Evolutionary conservation across 306 rosid species (phyloP), one percentile per base, ranked within the genome.

Genomic region (Castanospermum australe): DNA sequence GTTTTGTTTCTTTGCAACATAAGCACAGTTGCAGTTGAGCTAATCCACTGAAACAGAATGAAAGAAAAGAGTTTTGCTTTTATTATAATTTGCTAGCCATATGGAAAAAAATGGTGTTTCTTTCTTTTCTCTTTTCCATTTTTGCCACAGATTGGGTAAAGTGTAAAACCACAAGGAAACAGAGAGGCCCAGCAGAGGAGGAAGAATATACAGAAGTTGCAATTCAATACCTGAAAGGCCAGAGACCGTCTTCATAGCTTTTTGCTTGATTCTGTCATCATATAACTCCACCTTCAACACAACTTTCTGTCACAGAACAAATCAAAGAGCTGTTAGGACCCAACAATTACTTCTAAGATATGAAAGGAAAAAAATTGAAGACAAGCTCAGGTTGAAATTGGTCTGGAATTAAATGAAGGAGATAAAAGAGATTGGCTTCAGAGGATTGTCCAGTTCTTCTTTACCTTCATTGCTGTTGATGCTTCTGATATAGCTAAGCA

Each of bases 201-300:
- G 17, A 28, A 25, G 6, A 1, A n/a, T 51, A 8, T 22, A 41
- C 59, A 21, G 0, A 30, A 47, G 32, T 45, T 20, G 20, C 8
- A 24, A 18, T 2, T 62, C 1, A 33, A 7, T 90, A 92, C 97
- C 96, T 80, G 71, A 48, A 13, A 90, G 63, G 25, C 87, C 89
- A 41, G 97, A 91, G 51, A 87, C 92, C 33, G 77, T 64, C 77
- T 33, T 88, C 94, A 88, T 85, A 25, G 91, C 86, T 51, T 88
- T 93, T 57, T 73, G 35, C 86, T 78, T 91, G 30, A 35, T n/a
- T 71, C 2, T 88, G 51, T 89, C 86, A 4, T 93, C 88, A 22
- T 80, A 4, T 32, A 89, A 0, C 13, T 71, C 78, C 84, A 93
- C 45, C 47, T 80, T 88, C 82, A 91, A 14, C 65, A 93, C 85